Percentiles rank a stretch among this genome's conserved stretches.
phyloP scores from a whole-genome alignment of 2,329 filamentous ascomycete genomes.

The Pseudogymnoascus sp. region DNA sequence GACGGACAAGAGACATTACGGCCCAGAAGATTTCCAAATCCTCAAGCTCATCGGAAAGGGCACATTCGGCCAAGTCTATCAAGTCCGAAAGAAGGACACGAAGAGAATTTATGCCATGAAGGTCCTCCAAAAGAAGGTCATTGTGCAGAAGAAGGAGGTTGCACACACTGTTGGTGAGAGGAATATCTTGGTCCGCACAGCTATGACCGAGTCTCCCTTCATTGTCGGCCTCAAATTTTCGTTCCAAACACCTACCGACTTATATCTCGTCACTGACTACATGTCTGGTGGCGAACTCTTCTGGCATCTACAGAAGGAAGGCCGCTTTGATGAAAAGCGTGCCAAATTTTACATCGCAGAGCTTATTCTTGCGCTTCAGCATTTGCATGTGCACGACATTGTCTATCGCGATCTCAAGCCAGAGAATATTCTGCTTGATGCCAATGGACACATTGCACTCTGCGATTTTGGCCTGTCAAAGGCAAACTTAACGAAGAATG shows the following conservation, averaged over 20 bases:
- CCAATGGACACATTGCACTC: slow-evolving; percentile 93
- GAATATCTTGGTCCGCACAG: slow-evolving; percentile 93
- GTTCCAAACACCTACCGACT: slow-evolving; percentile 92
- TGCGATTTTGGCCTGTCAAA: slow-evolving; percentile 98
- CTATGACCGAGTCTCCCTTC: slow-evolving; percentile 90
- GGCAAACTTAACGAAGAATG: slow-evolving; percentile 92
- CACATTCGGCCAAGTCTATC: slow-evolving; percentile 96
- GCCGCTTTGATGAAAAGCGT: slow-evolving; percentile 84
- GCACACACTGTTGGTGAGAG: slow-evolving; percentile 94
- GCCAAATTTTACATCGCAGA: slow-evolving; percentile 99
- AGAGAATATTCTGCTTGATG: slow-evolving; percentile 93
- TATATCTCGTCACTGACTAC: slow-evolving; percentile 98
- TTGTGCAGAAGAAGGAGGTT: slow-evolving; percentile 99
- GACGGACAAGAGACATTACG: slow-evolving; percentile 82
- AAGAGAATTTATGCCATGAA: slow-evolving; percentile 98
- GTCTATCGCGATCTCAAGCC: slow-evolving; percentile 97
- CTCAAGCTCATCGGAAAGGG: slow-evolving; percentile 95
- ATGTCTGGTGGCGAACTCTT: slow-evolving; percentile 99
- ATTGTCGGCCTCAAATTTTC: slow-evolving; percentile 98
- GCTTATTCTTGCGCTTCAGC: slow-evolving; percentile 87
- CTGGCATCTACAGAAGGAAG: slow-evolving; percentile 97
- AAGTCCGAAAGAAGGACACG: slow-evolving; percentile 95
- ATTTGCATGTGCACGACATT: slow-evolving; percentile 93
- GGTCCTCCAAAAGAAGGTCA: slow-evolving; percentile 97
- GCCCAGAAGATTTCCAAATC: slow-evolving; percentile 92